A percentile compares a stretch with the other conserved stretches of the same genome.
Conservation (phyloP, 768 basidiomycete species). For the Amanita brunnescens region DNA sequence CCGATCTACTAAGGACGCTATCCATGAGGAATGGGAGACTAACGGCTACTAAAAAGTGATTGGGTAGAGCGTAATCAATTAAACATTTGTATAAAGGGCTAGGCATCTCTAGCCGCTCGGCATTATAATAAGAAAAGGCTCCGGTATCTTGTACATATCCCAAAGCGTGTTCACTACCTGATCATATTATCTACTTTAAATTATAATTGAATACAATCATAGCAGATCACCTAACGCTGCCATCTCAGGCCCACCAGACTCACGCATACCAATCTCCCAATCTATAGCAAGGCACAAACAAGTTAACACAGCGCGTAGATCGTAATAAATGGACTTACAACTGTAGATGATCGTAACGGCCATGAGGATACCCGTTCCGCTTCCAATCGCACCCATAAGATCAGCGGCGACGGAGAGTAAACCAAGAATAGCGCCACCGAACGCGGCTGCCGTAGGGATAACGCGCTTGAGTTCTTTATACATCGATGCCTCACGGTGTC, state of each 20-base stretch:
- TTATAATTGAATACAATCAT: conserved; percentile 20
- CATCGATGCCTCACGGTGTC: conserved; percentile 95
- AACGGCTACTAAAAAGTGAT: too few relatives aligned
- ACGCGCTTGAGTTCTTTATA: conserved; percentile 99
- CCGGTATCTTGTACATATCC: too few relatives aligned
- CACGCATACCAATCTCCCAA: conserved; percentile 93
- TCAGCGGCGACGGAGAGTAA: conserved; percentile 87
- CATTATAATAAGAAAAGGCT: too few relatives aligned
- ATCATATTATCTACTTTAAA: background rate
- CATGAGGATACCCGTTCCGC: conserved; percentile 95
- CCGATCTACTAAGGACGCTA: too few relatives aligned
- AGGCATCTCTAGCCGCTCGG: too few relatives aligned
- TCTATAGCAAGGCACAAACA: too few relatives aligned
- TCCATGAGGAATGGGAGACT: too few relatives aligned
- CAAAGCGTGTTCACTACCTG: too few relatives aligned
- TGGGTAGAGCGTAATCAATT: too few relatives aligned
- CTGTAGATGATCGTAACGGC: conserved; percentile 97
- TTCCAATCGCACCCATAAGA: conserved; percentile 92
- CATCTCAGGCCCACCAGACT: conserved; percentile 79
- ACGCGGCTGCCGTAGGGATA: conserved; percentile 95
- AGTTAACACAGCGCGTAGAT: too few relatives aligned
- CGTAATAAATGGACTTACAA: conserved; percentile 57
- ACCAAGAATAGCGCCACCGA: conserved; percentile 95
- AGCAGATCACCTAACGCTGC: conserved; percentile 72
- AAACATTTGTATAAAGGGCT: too few relatives aligned